phyloP scores from a whole-genome alignment of 2,329 filamentous ascomycete species.

The Stemphylium lycopersici region DNA sequence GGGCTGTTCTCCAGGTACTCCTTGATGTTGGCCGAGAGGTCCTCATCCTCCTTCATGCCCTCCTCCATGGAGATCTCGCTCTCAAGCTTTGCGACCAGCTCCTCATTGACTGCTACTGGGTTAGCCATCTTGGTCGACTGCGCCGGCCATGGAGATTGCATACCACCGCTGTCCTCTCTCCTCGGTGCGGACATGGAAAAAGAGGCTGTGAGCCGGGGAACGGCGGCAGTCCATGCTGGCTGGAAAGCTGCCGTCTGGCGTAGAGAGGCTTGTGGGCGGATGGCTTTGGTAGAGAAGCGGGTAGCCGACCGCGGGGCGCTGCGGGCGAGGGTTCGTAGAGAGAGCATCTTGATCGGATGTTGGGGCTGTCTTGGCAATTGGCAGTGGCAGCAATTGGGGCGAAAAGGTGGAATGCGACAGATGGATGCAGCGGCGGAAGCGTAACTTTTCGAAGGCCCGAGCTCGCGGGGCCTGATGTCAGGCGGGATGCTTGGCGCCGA shows the following conservation, averaged over 20 bases:
- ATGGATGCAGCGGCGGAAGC: conserved; percentile 10
- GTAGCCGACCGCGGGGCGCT: conserved; percentile 52
- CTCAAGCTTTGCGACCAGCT: conserved; percentile 85
- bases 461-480: conserved; percentile 27
- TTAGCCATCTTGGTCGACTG: conserved; percentile 17
- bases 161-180: conserved; percentile 45
- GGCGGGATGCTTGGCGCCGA: conserved; percentile 16
- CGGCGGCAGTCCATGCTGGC: conserved; percentile 40
- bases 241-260: conserved; percentile 43
- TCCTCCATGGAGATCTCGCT: conserved; percentile 67
- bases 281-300: conserved; percentile 49
- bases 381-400: background rate
- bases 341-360: conserved; percentile 48
- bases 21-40: conserved; percentile 77
- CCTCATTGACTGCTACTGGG: conserved; percentile 62
- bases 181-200: conserved; percentile 53
- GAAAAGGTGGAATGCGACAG: conserved; percentile 11
- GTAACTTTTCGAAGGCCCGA: conserved; percentile 32
- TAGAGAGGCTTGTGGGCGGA: conserved; percentile 46
- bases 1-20: conserved; percentile 86
- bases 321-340: conserved; percentile 54
- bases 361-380: conserved; percentile 4
- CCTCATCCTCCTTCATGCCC: conserved; percentile 75
- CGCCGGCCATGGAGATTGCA: background rate
- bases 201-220: conserved; percentile 44